Percentiles rank a stretch among this genome's conserved stretches.
Evolutionary conservation across 225 moss, liverwort and hornwort genomes (phyloP).

Genomic region (Polytrichum commune): DNA sequence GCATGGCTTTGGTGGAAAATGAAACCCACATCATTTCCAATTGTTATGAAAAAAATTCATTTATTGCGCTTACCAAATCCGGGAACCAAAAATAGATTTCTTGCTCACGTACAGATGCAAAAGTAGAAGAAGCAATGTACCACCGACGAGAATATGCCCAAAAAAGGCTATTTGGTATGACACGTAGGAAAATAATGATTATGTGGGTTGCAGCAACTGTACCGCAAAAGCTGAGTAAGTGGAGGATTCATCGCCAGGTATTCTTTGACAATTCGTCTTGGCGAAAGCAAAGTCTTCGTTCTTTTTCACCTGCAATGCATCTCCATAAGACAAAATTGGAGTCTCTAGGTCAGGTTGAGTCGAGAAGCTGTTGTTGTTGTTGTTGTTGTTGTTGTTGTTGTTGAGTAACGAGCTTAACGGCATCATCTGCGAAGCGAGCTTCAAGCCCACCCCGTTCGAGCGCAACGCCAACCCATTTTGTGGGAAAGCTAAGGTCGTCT

Average conservation of each 20-base stretch:
- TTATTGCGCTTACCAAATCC: too few relatives aligned
- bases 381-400: conserved; percentile 8
- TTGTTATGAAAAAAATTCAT: too few relatives aligned
- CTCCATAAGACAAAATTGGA: conserved; percentile 39
- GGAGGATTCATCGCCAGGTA: conserved; percentile 44
- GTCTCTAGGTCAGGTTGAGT: not conserved
- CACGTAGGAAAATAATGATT: not conserved
- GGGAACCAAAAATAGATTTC: too few relatives aligned
- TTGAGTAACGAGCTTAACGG: conserved; percentile 21
- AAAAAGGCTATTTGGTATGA: not conserved
- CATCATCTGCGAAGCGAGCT: conserved; percentile 27
- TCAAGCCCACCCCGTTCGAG: not conserved
- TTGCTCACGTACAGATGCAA: not conserved
- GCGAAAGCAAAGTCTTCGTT: conserved; percentile 39
- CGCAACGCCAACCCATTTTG: not conserved
- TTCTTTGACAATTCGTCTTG: conserved; percentile 42
- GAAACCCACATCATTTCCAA: too few relatives aligned
- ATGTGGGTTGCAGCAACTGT: not conserved
- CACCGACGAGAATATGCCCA: not conserved
- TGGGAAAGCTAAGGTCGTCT: not conserved
- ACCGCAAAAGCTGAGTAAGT: conserved; percentile 69
- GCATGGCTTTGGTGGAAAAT: too few relatives aligned
- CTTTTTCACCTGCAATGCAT: conserved; percentile 37
- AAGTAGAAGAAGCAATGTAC: not conserved
- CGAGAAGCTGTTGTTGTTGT: not conserved